Evolutionary conservation across 2,329 filamentous ascomycete genomes (phyloP), one percentile per base, ranked within the genome.

Genomic region (Aspergillus awamori): DNA sequence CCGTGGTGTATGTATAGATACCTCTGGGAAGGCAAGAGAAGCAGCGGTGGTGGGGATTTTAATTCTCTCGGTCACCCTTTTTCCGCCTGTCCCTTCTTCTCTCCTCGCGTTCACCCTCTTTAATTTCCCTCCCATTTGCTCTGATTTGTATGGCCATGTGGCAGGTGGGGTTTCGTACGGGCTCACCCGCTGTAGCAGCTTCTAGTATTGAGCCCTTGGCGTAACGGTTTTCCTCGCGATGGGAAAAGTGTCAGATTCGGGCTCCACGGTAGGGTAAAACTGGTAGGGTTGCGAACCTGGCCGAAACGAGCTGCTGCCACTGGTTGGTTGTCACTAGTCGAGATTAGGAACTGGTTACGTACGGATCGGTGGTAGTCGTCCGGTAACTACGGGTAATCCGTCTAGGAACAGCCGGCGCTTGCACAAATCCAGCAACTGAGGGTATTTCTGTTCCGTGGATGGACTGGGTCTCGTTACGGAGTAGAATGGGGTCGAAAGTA

Each of bases 151-250:
- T 59, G 62, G 59, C 69, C 70, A 72, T 70, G 68, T 72, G 70
- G 70, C 65, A 57, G 69, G 69, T 72, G 70, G 70, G 66, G 71
- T 71, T 68, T 65, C 61, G 57, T 67, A 70, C 69, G 73, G 73
- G 69, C 70, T 72, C 65, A 70, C 69, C 72, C 72, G 69, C 59
- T 67, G 65, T 65, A 67, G 65, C 60, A 73, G 64, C 65, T 53
- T 57, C 56, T 59, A 59, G 51, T 53, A 57, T 59, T 61, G 58
- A 62, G 53, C 59, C 61, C 66, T 71, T 71, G 70, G 72, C 67
- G 62, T 71, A 75, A 76, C 72, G 72, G 71, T 67, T 73, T 72
- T 72, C 60, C 57, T 30, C 33, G 58, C 62, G 63, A 60, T 60
- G 54, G 57, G 59, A 36, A 61, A 65, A 59, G 52, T 52, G 53